Evolutionary conservation across 2,329 filamentous ascomycete genomes (phyloP), one percentile per base, ranked within the genome.

Genomic region (Pseudogymnoascus sp.): DNA sequence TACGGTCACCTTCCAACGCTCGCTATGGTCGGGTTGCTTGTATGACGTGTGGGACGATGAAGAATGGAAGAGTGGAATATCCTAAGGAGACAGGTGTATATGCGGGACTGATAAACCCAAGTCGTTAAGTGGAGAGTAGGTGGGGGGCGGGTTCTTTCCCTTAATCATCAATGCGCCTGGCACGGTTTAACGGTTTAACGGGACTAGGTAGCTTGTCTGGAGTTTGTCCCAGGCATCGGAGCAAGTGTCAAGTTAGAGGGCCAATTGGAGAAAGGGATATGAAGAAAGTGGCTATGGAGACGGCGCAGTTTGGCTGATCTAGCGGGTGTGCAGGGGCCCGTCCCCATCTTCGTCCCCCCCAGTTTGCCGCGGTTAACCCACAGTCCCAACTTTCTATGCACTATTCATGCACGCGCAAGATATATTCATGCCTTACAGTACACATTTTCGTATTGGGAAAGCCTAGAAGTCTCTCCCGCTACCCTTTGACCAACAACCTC

Each of bases 271-370:
- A 17, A 5, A 28, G 47, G 2, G 47, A 53, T 53, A 53, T 53
- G 47, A 53, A 53, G 47, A 53, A 53, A 53, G 47, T 53, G 47
- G 47, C n/a, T n/a, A n/a, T n/a, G n/a, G n/a, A n/a, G n/a, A n/a
- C n/a, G n/a, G n/a, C n/a, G n/a, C n/a, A n/a, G n/a, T n/a, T n/a
- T n/a, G n/a, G n/a, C n/a, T n/a, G n/a, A n/a, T n/a, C n/a, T n/a
- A n/a, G n/a, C n/a, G n/a, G n/a, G n/a, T n/a, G n/a, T n/a, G n/a
- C n/a, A n/a, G n/a, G n/a, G n/a, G n/a, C n/a, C n/a, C n/a, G n/a
- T n/a, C n/a, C n/a, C n/a, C n/a, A n/a, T n/a, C n/a, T n/a, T n/a
- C n/a, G n/a, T n/a, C n/a, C n/a, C n/a, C n/a, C n/a, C n/a, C n/a
- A n/a, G n/a, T n/a, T n/a, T n/a, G n/a, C n/a, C n/a, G n/a, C n/a